These are phyloP conservation scores for Aspergillus conjunctus DNA, from an alignment of 495 filamentous ascomycete species.

Conservation along the genomic window DNA sequence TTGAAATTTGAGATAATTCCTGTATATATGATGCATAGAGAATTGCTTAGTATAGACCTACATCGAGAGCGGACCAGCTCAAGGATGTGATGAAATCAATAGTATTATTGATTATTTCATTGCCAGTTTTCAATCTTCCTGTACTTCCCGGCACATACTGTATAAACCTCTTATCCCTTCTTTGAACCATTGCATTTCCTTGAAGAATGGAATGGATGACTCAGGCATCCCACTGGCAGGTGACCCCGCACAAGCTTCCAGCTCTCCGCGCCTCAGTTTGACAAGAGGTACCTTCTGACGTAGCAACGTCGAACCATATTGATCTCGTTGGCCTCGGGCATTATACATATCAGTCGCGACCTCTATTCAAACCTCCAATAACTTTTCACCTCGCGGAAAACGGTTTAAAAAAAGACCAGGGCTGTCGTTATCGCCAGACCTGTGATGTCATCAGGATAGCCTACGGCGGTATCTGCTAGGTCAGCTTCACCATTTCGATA, in stretches of 20 bases:
- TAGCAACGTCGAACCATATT: no score
- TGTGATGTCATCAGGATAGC: not conserved
- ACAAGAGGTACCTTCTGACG: not conserved
- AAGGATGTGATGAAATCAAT: not conserved
- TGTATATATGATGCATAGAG: conserved; percentile 1
- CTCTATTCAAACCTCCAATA: no score
- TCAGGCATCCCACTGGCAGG: conserved; percentile 5
- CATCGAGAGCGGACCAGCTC: no score
- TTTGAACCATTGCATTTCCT: not conserved
- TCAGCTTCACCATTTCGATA: not conserved
- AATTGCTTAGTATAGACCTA: not conserved
- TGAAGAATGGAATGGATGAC: not conserved
- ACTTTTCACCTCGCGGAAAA: no score
- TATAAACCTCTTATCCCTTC: not conserved
- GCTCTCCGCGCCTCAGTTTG: conserved; percentile 4
- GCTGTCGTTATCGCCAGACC: not conserved
- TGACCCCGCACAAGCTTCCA: conserved; percentile 8
- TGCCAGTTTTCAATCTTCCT: not conserved
- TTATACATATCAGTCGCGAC: no score
- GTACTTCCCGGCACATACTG: conserved; percentile 4
- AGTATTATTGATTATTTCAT: not conserved
- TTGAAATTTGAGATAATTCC: conserved; percentile 19
- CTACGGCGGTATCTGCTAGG: not conserved
- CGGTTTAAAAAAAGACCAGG: not conserved
- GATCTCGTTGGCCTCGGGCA: no score